Base-by-base conservation (phyloP, 148 eudicot species). In the Amaranthus palmeri region DNA sequence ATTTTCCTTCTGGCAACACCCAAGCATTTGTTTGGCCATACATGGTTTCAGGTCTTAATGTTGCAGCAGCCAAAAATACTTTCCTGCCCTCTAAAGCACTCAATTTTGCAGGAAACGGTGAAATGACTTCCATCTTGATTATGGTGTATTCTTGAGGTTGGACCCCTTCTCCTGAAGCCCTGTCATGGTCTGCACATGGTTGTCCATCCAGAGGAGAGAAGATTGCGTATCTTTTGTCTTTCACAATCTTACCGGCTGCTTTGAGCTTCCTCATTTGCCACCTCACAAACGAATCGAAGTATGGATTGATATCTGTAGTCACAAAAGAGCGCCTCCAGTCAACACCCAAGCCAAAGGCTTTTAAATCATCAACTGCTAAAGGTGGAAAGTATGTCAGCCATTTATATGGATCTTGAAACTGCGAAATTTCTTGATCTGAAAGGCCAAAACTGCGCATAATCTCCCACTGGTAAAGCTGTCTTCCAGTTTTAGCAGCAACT, bases 161-260 rank as follows among this genome's bases (percentile, higher is more conserved):
- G 71, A 92, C 91, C 65, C 97, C 97, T 75, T 92, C 97, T 12
- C 97, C 97, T 5, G 96, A 92, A 59, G 96, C 96, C 64, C 96
- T 87, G 70, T 92, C 97, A 75, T 25, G 36, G 36, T 25, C 36
- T 25, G 36, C 36, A 25, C 36, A 25, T 25, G 36, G 36, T 25
- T 25, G 36, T 25, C 36, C 36, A 25, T 25, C 36, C 36, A 25
- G 36, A 25, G 36, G 36, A 25, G 36, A 25, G 36, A 25, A 25
- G 36, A 25, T 25, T 25, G 36, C 36, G 2, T 25, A 25, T 25
- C 36, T 25, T 25, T 25, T 25, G 36, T 25, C 36, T 25, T 25
- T 25, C 36, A 25, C 36, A 0, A 25, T 25, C 36, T 25, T 92
- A 25, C 92, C 92, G 58, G 79, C 68, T 14, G 79, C 77, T 78